Conservation (phyloP, 2,329 filamentous ascomycete genomes). For the Shiraia sp. region DNA sequence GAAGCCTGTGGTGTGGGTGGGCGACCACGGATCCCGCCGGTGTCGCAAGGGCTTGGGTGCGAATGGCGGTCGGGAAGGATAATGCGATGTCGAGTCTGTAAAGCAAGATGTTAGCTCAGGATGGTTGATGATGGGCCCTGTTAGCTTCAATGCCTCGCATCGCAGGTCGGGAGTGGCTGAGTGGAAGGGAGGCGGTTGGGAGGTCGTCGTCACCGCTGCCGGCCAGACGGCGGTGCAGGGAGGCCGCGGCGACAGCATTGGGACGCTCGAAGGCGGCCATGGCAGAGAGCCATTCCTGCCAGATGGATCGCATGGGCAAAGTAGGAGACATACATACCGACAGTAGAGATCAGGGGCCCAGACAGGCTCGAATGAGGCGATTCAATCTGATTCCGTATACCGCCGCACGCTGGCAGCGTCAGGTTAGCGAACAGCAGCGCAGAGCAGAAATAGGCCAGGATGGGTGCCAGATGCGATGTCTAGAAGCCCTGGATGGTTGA, state of each 20-base stretch:
- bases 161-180: constrained; percentile 19
- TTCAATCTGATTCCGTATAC: constrained; percentile 42
- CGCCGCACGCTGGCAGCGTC: constrained; percentile 40
- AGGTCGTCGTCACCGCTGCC: constrained; percentile 37
- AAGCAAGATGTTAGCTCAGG: constrained; percentile 24
- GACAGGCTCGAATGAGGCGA: constrained; percentile 30
- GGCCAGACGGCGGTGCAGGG: constrained; percentile 35
- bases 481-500: constrained; percentile 15
- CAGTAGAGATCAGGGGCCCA: constrained; percentile 26
- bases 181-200: constrained; percentile 25
- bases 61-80: constrained; percentile 37
- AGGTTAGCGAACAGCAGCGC: constrained; percentile 36
- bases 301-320: constrained; percentile 37
- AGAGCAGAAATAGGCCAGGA: constrained; percentile 15
- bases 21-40: constrained; percentile 43
- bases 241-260: constrained; percentile 31
- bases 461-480: constrained; percentile 15
- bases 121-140: constrained; percentile 20
- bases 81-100: constrained; percentile 26
- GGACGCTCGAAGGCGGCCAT: constrained; percentile 20
- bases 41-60: constrained; percentile 43
- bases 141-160: constrained; percentile 20
- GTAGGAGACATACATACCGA: constrained; percentile 40
- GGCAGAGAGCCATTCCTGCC: constrained; percentile 11
- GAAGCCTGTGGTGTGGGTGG: constrained; percentile 24